Percentiles rank a stretch among this genome's conserved stretches.
Evolutionary conservation across 139 green algal genomes (phyloP).

Genomic region (Nannochloris sp.): DNA sequence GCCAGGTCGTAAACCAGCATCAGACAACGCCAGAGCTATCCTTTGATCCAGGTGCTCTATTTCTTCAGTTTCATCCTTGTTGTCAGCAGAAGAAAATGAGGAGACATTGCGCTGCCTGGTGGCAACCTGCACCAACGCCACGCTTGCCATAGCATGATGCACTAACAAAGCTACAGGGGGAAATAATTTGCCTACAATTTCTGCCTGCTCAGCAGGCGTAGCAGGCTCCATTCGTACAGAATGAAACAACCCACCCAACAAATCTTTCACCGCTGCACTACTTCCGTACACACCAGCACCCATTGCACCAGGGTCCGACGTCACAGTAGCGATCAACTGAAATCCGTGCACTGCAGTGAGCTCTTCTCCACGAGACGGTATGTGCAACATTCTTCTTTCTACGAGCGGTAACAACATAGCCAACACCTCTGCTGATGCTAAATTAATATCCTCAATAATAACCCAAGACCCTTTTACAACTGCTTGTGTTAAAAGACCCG

Average conservation of each 20-base stretch:
- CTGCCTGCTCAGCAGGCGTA: slow-evolving; percentile 55
- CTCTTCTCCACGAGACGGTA: slow-evolving; percentile 62
- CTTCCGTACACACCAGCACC: slow-evolving; percentile 27
- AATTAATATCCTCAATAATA: slow-evolving; percentile 90
- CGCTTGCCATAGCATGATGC: slow-evolving; percentile 42
- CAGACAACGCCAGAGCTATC: slow-evolving; percentile 30
- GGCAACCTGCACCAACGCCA: slow-evolving; percentile 47
- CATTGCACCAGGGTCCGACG: background rate
- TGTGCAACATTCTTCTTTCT: slow-evolving; percentile 60
- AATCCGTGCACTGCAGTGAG: slow-evolving; percentile 65
- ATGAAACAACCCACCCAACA: slow-evolving; percentile 61
- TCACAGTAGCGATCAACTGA: slow-evolving; percentile 73
- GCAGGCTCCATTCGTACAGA: slow-evolving; percentile 39
- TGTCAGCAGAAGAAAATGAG: too few species aligned
- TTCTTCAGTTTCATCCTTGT: background rate
- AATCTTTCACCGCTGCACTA: slow-evolving; percentile 42
- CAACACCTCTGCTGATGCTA: slow-evolving; percentile 85
- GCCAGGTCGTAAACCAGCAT: slow-evolving; percentile 34
- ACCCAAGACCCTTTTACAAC: slow-evolving; percentile 84
- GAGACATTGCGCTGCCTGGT: slow-evolving; percentile 26
- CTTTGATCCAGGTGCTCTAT: too few species aligned
- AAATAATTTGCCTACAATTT: slow-evolving; percentile 53
- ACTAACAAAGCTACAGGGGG: slow-evolving; percentile 61
- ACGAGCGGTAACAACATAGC: slow-evolving; percentile 79
- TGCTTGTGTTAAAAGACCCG: slow-evolving; percentile 83